Conservation (phyloP, 352 stramenopile species). For the Phytophthora rubi region DNA sequence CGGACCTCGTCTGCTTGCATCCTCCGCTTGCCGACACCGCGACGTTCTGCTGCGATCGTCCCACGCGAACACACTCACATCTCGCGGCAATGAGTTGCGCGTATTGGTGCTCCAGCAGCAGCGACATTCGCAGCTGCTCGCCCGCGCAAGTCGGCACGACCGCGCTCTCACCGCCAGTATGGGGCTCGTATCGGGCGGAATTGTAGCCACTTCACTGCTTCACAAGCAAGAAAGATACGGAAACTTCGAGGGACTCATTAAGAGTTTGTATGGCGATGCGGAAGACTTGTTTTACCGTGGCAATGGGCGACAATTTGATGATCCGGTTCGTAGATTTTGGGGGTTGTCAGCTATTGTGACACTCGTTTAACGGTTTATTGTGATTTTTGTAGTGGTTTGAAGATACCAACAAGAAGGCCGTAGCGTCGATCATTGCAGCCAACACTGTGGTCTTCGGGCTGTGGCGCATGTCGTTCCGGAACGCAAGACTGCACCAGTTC, state of each 20-base stretch:
- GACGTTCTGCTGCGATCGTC: conserved; percentile 11
- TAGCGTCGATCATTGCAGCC: conserved; percentile 65
- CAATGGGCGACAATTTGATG: conserved; percentile 29
- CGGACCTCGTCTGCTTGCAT: conserved; percentile 4
- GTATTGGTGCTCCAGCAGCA: conserved; percentile 24
- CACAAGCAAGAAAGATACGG: conserved; percentile 14
- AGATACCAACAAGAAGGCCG: conserved; percentile 68
- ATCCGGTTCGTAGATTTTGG: conserved; percentile 22
- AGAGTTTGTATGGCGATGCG: conserved; percentile 38
- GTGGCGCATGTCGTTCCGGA: conserved; percentile 69
- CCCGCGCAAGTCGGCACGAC: conserved; percentile 38
- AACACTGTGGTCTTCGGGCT: conserved; percentile 79
- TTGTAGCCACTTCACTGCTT: conserved; percentile 45
- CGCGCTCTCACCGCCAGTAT: conserved; percentile 57
- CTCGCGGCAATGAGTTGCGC: conserved; percentile 24
- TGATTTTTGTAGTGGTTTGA: conserved; percentile 46
- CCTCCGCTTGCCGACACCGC: not conserved
- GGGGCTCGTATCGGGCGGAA: conserved; percentile 53
- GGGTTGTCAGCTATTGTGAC: not conserved
- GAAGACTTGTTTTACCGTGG: conserved; percentile 35
- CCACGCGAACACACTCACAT: conserved; percentile 16
- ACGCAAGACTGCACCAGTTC: conserved; percentile 57
- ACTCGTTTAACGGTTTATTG: not conserved
- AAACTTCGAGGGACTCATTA: conserved; percentile 17
- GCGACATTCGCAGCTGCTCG: conserved; percentile 21